A percentile compares a stretch with the other conserved stretches of the same genome.
phyloP scores from a whole-genome alignment of 352 stramenopile genomes.

The Saprolegnia diclina region DNA sequence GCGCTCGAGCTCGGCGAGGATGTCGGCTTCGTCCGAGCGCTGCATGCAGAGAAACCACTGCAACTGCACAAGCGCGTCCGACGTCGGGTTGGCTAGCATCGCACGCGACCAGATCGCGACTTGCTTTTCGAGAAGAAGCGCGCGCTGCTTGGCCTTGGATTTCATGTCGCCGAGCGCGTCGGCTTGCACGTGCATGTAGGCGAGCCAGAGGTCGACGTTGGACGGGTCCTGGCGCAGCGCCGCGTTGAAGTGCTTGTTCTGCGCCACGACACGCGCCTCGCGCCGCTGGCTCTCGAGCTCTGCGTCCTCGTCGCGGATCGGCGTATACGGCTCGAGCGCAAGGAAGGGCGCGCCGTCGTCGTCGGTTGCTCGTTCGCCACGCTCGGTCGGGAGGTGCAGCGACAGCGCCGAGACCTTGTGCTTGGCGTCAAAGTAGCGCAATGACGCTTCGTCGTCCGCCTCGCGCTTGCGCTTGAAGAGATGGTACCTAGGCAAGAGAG shows the following conservation, averaged over 20 bases:
- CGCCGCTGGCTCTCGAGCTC: constrained; percentile 53
- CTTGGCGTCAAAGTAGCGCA: constrained; percentile 23
- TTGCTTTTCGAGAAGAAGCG: constrained; percentile 55
- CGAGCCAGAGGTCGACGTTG: constrained; percentile 44
- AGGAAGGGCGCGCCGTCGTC: constrained; percentile 52
- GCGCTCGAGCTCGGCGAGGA: constrained; percentile 39
- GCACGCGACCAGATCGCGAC: constrained; percentile 51
- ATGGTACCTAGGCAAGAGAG: constrained; percentile 35
- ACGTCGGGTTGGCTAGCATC: constrained; percentile 43
- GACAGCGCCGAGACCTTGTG: background rate
- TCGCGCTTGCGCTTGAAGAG: constrained; percentile 7
- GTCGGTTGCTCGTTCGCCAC: background rate
- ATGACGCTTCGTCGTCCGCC: background rate
- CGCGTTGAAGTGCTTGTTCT: constrained; percentile 48
- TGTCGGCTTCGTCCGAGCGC: constrained; percentile 33
- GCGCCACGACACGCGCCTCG: constrained; percentile 54
- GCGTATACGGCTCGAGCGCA: constrained; percentile 30
- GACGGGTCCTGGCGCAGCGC: constrained; percentile 33
- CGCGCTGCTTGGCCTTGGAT: constrained; percentile 31
- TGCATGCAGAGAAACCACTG: constrained; percentile 48
- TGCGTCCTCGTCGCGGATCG: background rate
- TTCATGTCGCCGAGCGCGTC: constrained; percentile 35
- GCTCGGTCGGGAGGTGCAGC: background rate
- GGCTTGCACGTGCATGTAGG: constrained; percentile 74
- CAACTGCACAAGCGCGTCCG: constrained; percentile 38